Percentiles rank a stretch among this genome's conserved stretches.
These are phyloP conservation scores for Leptographium wingfieldii DNA, from an alignment of 2,329 filamentous ascomycete species.

Conservation along the genomic window DNA sequence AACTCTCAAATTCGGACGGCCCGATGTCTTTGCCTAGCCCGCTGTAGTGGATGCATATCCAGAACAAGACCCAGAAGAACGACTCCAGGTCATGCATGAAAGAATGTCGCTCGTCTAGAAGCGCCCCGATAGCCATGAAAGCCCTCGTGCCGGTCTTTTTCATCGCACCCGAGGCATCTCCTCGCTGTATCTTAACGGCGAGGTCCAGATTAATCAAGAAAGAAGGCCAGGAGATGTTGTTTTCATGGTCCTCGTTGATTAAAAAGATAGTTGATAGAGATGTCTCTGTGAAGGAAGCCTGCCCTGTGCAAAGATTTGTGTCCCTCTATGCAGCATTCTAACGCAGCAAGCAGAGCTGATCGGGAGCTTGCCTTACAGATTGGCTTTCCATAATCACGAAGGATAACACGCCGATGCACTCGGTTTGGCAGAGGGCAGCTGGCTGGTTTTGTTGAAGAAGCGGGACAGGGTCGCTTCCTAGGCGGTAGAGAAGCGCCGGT, in stretches of 20 bases:
- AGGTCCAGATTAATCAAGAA: slow-evolving; percentile 32
- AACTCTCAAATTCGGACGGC: background rate
- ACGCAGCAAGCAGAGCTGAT: background rate
- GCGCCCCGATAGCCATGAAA: slow-evolving; percentile 32
- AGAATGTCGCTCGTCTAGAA: slow-evolving; percentile 21
- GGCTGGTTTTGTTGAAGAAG: background rate
- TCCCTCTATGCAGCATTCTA: background rate
- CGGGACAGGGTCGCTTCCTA: no score
- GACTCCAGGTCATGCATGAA: slow-evolving; percentile 34
- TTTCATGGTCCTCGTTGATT: slow-evolving; percentile 27
- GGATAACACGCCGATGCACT: background rate
- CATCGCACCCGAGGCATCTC: background rate
- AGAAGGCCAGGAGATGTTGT: slow-evolving; percentile 23
- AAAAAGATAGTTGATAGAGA: slow-evolving; percentile 34
- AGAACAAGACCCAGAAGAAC: slow-evolving; percentile 27
- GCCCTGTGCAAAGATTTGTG: background rate
- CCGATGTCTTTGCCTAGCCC: slow-evolving; percentile 5
- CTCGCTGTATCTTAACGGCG: slow-evolving; percentile 20
- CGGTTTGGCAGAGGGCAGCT: background rate
- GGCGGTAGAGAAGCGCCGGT: no score
- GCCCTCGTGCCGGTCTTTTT: slow-evolving; percentile 29
- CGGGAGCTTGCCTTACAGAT: slow-evolving; percentile 28
- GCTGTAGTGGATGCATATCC: background rate
- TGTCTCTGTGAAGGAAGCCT: slow-evolving; percentile 28
- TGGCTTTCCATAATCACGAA: slow-evolving; percentile 23